These are phyloP conservation scores for Aspergillus fructus DNA, from an alignment of 2,329 filamentous ascomycete species.

Conservation along the genomic window DNA sequence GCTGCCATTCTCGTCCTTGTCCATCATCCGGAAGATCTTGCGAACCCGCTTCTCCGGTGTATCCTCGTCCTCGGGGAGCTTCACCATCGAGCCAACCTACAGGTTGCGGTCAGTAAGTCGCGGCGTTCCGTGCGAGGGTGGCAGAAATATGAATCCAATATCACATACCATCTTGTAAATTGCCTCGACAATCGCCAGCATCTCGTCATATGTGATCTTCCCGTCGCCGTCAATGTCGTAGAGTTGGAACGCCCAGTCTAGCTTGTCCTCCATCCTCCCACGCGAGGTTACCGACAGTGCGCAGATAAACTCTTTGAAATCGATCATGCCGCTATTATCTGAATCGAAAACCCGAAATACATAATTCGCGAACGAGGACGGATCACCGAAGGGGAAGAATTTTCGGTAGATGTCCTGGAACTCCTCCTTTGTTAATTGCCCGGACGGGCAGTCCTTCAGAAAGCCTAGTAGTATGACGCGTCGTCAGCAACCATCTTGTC, in stretches of 20 bases:
- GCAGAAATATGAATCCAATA: background rate
- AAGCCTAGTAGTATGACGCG: conserved; percentile 63
- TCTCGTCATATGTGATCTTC: conserved; percentile 98
- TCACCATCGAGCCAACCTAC: conserved; percentile 98
- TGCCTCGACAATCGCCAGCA: conserved; percentile 97
- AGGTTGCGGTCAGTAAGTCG: conserved; percentile 9
- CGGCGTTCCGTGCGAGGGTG: background rate
- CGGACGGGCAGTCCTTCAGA: conserved; percentile 95
- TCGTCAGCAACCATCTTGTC: background rate
- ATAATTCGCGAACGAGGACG: conserved; percentile 95
- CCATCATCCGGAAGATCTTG: conserved; percentile 99
- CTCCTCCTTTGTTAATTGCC: conserved; percentile 95
- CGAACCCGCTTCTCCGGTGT: conserved; percentile 96
- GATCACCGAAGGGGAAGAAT: conserved; percentile 98
- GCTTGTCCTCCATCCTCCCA: conserved; percentile 98
- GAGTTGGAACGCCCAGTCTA: conserved; percentile 98
- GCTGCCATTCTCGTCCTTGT: conserved; percentile 98
- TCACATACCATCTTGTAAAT: conserved; percentile 95
- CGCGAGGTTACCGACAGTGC: conserved; percentile 94
- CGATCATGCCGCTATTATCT: conserved; percentile 95
- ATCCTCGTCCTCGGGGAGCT: conserved; percentile 96
- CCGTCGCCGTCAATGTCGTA: conserved; percentile 99
- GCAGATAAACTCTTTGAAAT: conserved; percentile 99
- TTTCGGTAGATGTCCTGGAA: conserved; percentile 99
- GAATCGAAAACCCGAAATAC: conserved; percentile 99